Evolutionary conservation across 495 filamentous ascomycete species (phyloP), one percentile per base, ranked within the genome.

Genomic region (Lophiotrema nucula): DNA sequence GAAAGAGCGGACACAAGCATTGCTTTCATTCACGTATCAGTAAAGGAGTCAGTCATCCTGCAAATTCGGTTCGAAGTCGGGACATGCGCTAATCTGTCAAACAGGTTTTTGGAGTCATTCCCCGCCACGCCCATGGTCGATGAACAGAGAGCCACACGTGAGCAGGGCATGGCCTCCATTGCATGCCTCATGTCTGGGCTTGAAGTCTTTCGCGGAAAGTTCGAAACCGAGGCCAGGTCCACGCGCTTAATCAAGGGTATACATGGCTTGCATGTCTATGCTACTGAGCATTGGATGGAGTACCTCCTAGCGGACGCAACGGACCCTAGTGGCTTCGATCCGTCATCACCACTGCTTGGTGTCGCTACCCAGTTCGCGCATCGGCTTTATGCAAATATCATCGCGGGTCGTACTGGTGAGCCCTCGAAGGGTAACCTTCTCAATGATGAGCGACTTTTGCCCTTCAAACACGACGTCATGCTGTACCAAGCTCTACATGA

Each of bases 281-380:
- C 52, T 15, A 55, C 41, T 1, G 41, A 55, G 24, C 27, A 55
- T 19, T 55, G 52, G 52, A 55, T 18, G 8, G 52, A 55, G 18
- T 46, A 46, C n/a, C n/a, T n/a, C n/a, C n/a, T n/a, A n/a, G n/a
- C n/a, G n/a, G n/a, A n/a, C n/a, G n/a, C n/a, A n/a, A n/a, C n/a
- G n/a, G n/a, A n/a, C n/a, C n/a, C n/a, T n/a, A n/a, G n/a, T n/a
- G n/a, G n/a, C n/a, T n/a, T n/a, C n/a, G n/a, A n/a, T n/a, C n/a
- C n/a, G n/a, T n/a, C n/a, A n/a, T n/a, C n/a, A n/a, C n/a, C n/a
- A n/a, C n/a, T n/a, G n/a, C n/a, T n/a, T n/a, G n/a, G n/a, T n/a
- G n/a, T n/a, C n/a, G n/a, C n/a, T n/a, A n/a, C n/a, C n/a, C n/a
- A n/a, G n/a, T n/a, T n/a, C n/a, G n/a, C n/a, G n/a, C n/a, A n/a